Evolutionary conservation across 768 basidiomycete species (phyloP).

Genomic region (Exidia glandulosa): DNA sequence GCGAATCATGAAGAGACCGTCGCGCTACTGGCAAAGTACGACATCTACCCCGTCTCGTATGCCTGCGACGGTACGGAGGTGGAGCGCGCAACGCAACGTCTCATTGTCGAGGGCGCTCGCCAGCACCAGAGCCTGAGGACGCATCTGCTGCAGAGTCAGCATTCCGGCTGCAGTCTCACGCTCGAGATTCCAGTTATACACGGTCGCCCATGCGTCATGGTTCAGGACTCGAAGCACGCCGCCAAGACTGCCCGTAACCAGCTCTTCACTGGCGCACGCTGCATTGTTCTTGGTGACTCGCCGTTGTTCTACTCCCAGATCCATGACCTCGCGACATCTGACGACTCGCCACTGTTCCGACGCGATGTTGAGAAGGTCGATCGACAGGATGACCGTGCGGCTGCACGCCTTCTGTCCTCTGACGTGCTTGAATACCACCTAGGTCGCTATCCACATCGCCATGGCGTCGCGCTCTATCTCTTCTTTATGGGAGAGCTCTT

Average conservation of each 20-base stretch:
- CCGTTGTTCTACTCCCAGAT: slow-evolving; percentile 11
- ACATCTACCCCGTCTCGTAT: slow-evolving; percentile 20
- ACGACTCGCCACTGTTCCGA: slow-evolving; percentile 13
- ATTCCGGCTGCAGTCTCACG: not conserved
- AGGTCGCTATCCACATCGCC: slow-evolving; percentile 15
- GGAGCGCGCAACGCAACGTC: slow-evolving; percentile 18
- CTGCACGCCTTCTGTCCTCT: slow-evolving; percentile 28
- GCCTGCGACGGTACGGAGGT: slow-evolving; percentile 24
- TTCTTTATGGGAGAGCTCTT: slow-evolving; percentile 23
- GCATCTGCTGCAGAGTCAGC: not conserved
- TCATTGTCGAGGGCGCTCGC: slow-evolving; percentile 6
- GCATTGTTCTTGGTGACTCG: slow-evolving; percentile 16
- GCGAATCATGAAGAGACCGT: not conserved
- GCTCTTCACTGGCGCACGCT: slow-evolving; percentile 21
- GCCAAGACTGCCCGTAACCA: slow-evolving; percentile 27
- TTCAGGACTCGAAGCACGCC: slow-evolving; percentile 28
- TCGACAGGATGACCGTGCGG: slow-evolving; percentile 35
- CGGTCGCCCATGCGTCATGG: slow-evolving; percentile 15
- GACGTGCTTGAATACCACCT: slow-evolving; percentile 16
- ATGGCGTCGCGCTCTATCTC: slow-evolving; percentile 23
- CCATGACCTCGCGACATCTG: slow-evolving; percentile 8
- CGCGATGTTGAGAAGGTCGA: slow-evolving; percentile 30
- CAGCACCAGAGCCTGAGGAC: not conserved
- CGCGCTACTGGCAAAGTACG: not conserved
- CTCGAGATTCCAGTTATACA: slow-evolving; percentile 9